Evolutionary conservation across 2,329 filamentous ascomycete species (phyloP).

Genomic region (Thyridium curvatum): DNA sequence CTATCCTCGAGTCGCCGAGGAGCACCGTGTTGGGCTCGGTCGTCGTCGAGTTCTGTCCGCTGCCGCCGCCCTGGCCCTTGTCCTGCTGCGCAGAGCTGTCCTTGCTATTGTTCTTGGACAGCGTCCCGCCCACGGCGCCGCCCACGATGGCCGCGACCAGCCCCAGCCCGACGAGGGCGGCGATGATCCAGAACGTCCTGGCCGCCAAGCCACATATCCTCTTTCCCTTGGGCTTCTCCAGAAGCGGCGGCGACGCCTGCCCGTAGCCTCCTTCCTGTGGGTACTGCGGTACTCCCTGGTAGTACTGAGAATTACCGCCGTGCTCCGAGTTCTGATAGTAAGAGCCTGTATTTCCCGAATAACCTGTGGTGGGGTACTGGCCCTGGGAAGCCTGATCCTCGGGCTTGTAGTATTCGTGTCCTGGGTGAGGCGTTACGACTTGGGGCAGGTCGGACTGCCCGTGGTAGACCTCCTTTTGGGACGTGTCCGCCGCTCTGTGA

Average conservation of each 20-base stretch:
- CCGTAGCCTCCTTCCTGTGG: background rate
- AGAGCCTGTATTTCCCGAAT: too few relatives aligned
- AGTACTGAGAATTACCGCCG: background rate
- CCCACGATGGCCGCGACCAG: conserved; percentile 2
- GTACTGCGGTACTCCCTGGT: background rate
- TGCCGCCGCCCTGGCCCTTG: too few relatives aligned
- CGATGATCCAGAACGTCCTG: conserved; percentile 1
- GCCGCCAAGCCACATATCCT: conserved; percentile 2
- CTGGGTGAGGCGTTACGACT: background rate
- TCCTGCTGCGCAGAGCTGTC: too few relatives aligned
- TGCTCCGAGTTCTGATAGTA: too few relatives aligned
- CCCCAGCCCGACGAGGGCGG: background rate
- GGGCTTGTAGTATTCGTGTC: background rate
- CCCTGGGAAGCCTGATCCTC: background rate
- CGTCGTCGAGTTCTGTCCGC: too few relatives aligned
- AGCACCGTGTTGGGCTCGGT: too few relatives aligned
- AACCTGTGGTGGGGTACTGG: too few relatives aligned
- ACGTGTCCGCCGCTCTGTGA: background rate
- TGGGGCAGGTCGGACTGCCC: background rate
- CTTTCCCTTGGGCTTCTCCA: background rate
- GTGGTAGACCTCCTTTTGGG: background rate
- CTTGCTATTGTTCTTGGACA: background rate
- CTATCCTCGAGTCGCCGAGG: too few relatives aligned
- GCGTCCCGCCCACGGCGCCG: conserved; percentile 1
- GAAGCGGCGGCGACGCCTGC: too few relatives aligned